Percentiles rank a stretch among this genome's conserved stretches.
These are phyloP conservation scores for Bacidia gigantensis DNA, from an alignment of 495 filamentous ascomycete species.

Conservation along the genomic window DNA sequence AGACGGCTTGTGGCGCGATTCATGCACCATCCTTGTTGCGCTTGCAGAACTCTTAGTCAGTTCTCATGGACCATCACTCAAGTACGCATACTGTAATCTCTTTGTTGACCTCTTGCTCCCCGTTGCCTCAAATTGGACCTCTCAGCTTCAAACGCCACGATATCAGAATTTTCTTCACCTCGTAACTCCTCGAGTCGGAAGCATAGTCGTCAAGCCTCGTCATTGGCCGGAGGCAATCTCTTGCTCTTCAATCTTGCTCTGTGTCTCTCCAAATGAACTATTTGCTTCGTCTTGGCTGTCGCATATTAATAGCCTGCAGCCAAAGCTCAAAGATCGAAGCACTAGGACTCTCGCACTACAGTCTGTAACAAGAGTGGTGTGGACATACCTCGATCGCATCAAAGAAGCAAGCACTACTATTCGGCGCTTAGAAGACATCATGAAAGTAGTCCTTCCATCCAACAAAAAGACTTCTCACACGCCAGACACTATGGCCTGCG, in stretches of 20 bases:
- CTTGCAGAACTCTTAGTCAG: slow-evolving; percentile 69
- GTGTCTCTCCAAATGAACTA: slow-evolving; percentile 69
- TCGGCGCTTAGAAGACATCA: slow-evolving; percentile 75
- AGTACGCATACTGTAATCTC: slow-evolving; percentile 85
- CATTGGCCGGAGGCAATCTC: slow-evolving; percentile 85
- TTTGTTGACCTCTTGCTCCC: slow-evolving; percentile 79
- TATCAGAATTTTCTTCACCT: slow-evolving; percentile 75
- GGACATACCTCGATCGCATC: slow-evolving; percentile 87
- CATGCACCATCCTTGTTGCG: slow-evolving; percentile 74
- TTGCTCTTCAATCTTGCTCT: slow-evolving; percentile 68
- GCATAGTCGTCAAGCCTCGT: slow-evolving; percentile 78
- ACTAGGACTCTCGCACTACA: slow-evolving; percentile 72
- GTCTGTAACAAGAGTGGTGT: slow-evolving; percentile 81
- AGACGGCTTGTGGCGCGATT: slow-evolving; percentile 65
- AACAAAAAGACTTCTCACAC: slow-evolving; percentile 66
- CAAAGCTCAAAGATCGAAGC: slow-evolving; percentile 68
- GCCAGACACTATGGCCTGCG: slow-evolving; percentile 65
- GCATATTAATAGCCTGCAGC: slow-evolving; percentile 57
- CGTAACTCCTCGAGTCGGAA: slow-evolving; percentile 57
- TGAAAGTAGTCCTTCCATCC: slow-evolving; percentile 64
- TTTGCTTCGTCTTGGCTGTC: slow-evolving; percentile 79
- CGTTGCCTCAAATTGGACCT: slow-evolving; percentile 61
- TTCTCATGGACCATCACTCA: slow-evolving; percentile 75
- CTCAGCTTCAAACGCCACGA: slow-evolving; percentile 59
- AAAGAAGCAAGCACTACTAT: slow-evolving; percentile 54